Evolutionary conservation across 73 alveolate species (phyloP).

Genomic region (Tetrahymena thermophila): DNA sequence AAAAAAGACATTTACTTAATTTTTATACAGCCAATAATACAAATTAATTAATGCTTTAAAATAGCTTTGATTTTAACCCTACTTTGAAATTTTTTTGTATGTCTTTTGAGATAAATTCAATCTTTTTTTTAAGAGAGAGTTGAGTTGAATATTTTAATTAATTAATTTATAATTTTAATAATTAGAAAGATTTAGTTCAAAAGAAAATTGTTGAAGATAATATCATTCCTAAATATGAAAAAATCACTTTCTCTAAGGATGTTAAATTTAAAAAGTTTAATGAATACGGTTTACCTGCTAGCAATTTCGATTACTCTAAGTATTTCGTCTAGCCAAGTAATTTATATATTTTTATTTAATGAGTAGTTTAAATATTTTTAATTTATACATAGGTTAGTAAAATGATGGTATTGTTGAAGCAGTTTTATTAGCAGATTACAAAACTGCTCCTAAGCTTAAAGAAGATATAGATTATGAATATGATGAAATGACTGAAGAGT

Average conservation of each 20-base stretch:
- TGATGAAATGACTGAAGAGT: neutral
- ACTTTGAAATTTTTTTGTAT: neutral
- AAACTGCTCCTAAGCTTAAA: neutral
- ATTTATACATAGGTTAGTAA: neutral
- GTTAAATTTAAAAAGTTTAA: neutral
- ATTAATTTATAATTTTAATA: neutral
- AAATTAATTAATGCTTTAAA: neutral
- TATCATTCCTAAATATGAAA: neutral
- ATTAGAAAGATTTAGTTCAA: neutral
- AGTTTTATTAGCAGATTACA: neutral
- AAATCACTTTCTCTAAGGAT: neutral
- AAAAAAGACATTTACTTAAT: too few species aligned
- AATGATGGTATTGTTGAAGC: neutral
- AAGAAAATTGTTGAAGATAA: neutral
- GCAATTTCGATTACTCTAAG: neutral
- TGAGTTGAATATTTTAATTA: neutral
- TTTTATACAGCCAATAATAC: neutral
- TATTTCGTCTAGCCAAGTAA: neutral
- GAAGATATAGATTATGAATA: neutral
- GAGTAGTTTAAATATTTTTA: neutral
- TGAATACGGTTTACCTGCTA: neutral
- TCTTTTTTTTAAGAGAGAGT: neutral
- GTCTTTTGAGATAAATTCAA: neutral
- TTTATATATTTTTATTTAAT: neutral
- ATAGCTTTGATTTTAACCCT: neutral